These are phyloP conservation scores for Quercus berberidifolia DNA, from an alignment of 306 rosid genomes.

Conservation along the genomic window DNA sequence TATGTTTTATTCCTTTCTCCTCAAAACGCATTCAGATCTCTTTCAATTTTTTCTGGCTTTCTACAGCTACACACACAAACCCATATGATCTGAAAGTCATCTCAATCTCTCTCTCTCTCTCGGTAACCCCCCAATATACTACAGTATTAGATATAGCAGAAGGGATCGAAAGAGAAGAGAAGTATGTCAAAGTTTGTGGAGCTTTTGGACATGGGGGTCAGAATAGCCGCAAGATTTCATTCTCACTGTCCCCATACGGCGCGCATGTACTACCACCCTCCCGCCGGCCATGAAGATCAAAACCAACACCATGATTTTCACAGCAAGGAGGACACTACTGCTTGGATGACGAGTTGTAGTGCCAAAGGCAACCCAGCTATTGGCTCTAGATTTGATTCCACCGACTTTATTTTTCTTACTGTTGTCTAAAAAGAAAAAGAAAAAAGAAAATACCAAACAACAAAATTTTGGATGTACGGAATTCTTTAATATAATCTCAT, in stretches of 20 bases:
- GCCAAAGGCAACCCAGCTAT: background rate
- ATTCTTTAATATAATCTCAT: background rate
- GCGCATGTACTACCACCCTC: slow-evolving; percentile 54
- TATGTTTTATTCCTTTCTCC: too few relatives aligned
- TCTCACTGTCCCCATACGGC: slow-evolving; percentile 57
- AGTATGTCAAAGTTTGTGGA: slow-evolving; percentile 45
- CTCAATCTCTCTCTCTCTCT: background rate
- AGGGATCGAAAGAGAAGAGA: background rate
- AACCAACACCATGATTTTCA: background rate
- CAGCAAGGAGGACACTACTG: background rate
- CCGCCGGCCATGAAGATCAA: slow-evolving; percentile 19
- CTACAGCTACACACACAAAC: too few relatives aligned
- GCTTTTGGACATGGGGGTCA: slow-evolving; percentile 45
- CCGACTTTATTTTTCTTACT: slow-evolving; percentile 22
- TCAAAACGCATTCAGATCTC: background rate
- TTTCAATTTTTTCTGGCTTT: background rate
- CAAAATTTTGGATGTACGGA: background rate
- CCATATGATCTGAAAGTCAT: too few relatives aligned
- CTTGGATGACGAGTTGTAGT: background rate
- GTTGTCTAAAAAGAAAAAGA: slow-evolving; percentile 1
- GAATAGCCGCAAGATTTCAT: slow-evolving; percentile 57
- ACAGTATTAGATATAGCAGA: too few relatives aligned
- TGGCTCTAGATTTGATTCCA: slow-evolving; percentile 3
- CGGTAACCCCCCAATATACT: too few relatives aligned
- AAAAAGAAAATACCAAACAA: background rate